phyloP scores from a whole-genome alignment of 2,329 filamentous ascomycete genomes.

The Westerdykella ornata region DNA sequence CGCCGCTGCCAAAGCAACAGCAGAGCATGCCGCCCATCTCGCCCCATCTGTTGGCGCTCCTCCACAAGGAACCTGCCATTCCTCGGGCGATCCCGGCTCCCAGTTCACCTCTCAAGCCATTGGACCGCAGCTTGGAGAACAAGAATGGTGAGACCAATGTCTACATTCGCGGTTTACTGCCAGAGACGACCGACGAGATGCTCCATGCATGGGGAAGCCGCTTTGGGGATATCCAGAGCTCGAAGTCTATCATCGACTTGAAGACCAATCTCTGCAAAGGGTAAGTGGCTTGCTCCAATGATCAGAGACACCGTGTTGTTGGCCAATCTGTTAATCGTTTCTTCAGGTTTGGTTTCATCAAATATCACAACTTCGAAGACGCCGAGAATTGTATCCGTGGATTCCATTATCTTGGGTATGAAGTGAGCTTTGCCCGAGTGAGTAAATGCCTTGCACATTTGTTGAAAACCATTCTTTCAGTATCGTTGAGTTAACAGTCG shows the following conservation, averaged over 20 bases:
- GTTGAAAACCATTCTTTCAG: not conserved
- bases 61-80: conserved; percentile 68
- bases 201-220: conserved; percentile 74
- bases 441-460: conserved; percentile 24
- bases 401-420: conserved; percentile 90
- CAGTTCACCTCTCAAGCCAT: conserved; percentile 75
- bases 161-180: conserved; percentile 93
- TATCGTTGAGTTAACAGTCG: conserved; percentile 22
- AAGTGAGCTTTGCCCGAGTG: conserved; percentile 93
- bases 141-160: conserved; percentile 94
- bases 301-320: not conserved
- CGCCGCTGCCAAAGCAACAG: conserved; percentile 32
- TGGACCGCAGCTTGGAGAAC: conserved; percentile 92
- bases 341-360: conserved; percentile 88
- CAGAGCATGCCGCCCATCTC: conserved; percentile 38
- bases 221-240: conserved; percentile 91
- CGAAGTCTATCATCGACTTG: conserved; percentile 96
- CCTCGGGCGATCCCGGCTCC: conserved; percentile 86
- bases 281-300: conserved; percentile 47
- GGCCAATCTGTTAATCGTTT: conserved; percentile 5
- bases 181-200: conserved; percentile 89
- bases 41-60: conserved; percentile 41
- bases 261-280: conserved; percentile 93
- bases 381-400: conserved; percentile 95
- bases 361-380: conserved; percentile 79